Evolutionary conservation across 345 rosid genomes (phyloP).

Genomic region (Mangifera indica): DNA sequence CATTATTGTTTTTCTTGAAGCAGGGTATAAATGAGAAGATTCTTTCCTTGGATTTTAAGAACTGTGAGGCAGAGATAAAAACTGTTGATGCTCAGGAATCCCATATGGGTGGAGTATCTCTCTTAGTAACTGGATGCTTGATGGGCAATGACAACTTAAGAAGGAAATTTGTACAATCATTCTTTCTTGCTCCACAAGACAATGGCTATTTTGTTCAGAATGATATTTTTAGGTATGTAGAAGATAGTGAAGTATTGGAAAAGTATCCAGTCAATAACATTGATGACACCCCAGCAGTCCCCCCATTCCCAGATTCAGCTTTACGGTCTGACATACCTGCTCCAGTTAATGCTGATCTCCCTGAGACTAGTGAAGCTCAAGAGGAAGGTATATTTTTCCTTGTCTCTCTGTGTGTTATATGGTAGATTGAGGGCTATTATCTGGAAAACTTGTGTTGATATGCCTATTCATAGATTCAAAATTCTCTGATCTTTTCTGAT

Average conservation of each 20-base stretch:
- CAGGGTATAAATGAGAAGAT: constrained; percentile 60
- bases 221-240: constrained; percentile 82
- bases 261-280: constrained; percentile 37
- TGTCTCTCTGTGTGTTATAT: too few relatives aligned
- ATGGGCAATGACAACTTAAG: constrained; percentile 69
- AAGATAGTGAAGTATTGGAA: constrained; percentile 43
- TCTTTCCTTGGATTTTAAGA: constrained; percentile 49
- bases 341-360: constrained; percentile 27
- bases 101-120: constrained; percentile 63
- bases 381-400: constrained; percentile 51
- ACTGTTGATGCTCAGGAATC: constrained; percentile 91
- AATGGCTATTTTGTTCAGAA: constrained; percentile 88
- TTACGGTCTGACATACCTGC: constrained; percentile 30
- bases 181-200: constrained; percentile 94
- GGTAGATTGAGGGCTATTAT: background rate
- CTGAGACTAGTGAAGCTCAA: constrained; percentile 43
- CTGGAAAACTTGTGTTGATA: background rate
- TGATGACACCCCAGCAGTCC: constrained; percentile 36
- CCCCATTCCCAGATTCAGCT: constrained; percentile 42
- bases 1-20: constrained; percentile 15
- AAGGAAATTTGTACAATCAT: constrained; percentile 85
- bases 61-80: constrained; percentile 75
- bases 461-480: background rate
- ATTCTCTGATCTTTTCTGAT: constrained; percentile 3
- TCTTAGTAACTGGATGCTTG: constrained; percentile 79